Percentiles rank a stretch among this genome's conserved stretches.
Conservation (phyloP, 495 filamentous ascomycete genomes). For the Penicillium angulare region DNA sequence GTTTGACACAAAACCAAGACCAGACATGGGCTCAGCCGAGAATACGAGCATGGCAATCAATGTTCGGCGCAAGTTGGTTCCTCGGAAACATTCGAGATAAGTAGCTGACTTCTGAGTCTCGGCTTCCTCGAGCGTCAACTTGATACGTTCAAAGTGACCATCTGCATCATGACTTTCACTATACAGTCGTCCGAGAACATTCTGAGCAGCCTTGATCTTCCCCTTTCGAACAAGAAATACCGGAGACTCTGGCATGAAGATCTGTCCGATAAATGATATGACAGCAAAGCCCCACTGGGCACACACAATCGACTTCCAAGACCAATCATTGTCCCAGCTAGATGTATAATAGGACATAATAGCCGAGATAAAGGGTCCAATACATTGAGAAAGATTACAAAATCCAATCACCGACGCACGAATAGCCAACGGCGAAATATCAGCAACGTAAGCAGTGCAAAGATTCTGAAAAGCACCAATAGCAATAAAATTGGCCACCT, state of each 20-base stretch:
- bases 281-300: constrained; percentile 3
- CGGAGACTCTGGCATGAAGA: constrained; percentile 6
- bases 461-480: constrained; percentile 1
- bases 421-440: constrained; percentile 1
- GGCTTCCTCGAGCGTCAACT: constrained; percentile 2
- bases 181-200: not conserved
- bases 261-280: not conserved
- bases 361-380: constrained; percentile 3
- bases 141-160: constrained; percentile 2
- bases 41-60: constrained; percentile 5
- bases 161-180: not conserved
- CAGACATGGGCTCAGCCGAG: not conserved
- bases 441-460: constrained; percentile 2
- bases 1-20: constrained; percentile 1
- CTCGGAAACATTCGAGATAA: constrained; percentile 3
- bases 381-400: constrained; percentile 3
- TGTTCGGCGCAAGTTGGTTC: constrained; percentile 1
- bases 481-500: constrained; percentile 3
- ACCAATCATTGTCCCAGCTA: not conserved
- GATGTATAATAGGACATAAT: constrained; percentile 8
- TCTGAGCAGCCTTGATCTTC: not conserved
- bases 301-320: constrained; percentile 2
- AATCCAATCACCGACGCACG: constrained; percentile 1
- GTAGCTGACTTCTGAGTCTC: not conserved
- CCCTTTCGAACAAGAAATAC: not conserved